phyloP scores from a whole-genome alignment of 306 rosid genomes.

The Begonia loranthoides region DNA sequence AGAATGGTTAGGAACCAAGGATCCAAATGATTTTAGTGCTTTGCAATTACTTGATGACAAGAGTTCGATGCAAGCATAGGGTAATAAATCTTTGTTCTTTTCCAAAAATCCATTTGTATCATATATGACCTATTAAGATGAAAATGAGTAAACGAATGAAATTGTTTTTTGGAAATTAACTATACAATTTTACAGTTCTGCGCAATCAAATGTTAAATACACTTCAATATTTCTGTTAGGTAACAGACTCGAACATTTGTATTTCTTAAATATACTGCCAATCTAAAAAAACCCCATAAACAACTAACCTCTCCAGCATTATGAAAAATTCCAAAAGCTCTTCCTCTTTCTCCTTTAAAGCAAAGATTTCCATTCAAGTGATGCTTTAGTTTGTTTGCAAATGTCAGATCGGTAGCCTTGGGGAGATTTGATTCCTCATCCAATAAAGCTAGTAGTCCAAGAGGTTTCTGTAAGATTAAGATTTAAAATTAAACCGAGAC shows the following conservation, averaged over 20 bases:
- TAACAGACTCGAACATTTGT: no score
- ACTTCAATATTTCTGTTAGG: no score
- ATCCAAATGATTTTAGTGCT: conserved; percentile 39
- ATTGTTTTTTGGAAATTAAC: no score
- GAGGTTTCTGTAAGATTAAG: conserved; percentile 43
- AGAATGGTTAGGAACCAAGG: conserved; percentile 26
- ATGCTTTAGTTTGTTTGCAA: conserved; percentile 74
- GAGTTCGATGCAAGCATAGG: conserved; percentile 47
- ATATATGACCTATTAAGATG: conserved; percentile 45
- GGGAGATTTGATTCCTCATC: conserved; percentile 79
- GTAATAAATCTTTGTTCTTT: conserved; percentile 68
- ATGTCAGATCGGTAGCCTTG: conserved; percentile 79
- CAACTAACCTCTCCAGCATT: conserved; percentile 92
- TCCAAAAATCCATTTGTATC: conserved; percentile 78
- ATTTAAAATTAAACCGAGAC: no score
- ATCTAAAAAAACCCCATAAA: neutral
- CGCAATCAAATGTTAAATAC: no score
- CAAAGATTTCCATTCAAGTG: conserved; percentile 48
- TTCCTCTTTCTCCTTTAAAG: conserved; percentile 78
- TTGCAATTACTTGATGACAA: conserved; percentile 54
- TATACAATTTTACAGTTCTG: no score
- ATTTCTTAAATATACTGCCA: no score
- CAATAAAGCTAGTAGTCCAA: conserved; percentile 69
- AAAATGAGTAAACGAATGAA: no score
- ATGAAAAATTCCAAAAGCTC: conserved; percentile 61